A percentile compares a stretch with the other conserved stretches of the same genome.
Evolutionary conservation across 371 early-diverging fungal species (phyloP).

Genomic region (Lichtheimia corymbifera): DNA sequence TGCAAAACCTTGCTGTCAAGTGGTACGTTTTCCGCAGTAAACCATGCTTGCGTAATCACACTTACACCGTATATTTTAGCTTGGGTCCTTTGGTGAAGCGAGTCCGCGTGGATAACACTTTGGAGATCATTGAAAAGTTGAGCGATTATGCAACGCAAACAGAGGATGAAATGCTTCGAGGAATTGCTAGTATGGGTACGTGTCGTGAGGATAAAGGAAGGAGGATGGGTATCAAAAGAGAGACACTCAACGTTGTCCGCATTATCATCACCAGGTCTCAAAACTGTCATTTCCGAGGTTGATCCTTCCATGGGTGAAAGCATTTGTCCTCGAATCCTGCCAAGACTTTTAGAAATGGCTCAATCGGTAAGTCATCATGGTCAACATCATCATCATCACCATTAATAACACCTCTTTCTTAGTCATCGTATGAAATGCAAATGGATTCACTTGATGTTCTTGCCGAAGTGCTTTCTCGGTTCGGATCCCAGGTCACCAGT

Average conservation of each 20-base stretch:
- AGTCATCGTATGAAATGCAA: slow-evolving; percentile 70
- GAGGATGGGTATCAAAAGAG: not conserved
- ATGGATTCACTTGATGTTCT: slow-evolving; percentile 86
- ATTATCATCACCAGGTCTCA: slow-evolving; percentile 50
- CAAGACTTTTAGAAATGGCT: slow-evolving; percentile 51
- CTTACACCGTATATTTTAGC: slow-evolving; percentile 38
- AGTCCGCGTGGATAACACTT: slow-evolving; percentile 64
- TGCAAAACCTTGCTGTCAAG: slow-evolving; percentile 91
- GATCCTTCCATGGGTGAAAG: slow-evolving; percentile 41
- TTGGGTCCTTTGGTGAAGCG: slow-evolving; percentile 78
- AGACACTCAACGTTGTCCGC: not conserved
- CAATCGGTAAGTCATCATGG: slow-evolving; percentile 4
- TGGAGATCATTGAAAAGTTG: slow-evolving; percentile 70
- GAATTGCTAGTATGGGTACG: slow-evolving; percentile 80
- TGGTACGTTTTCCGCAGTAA: slow-evolving; percentile 50
- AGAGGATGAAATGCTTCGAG: slow-evolving; percentile 66
- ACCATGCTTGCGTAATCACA: not conserved
- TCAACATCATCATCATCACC: not conserved
- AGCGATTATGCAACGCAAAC: slow-evolving; percentile 56
- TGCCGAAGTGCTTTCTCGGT: slow-evolving; percentile 77
- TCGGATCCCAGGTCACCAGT: slow-evolving; percentile 62
- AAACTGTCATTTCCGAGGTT: slow-evolving; percentile 79
- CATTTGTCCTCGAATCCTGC: slow-evolving; percentile 63
- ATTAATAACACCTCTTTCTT: slow-evolving; percentile 9
- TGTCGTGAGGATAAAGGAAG: not conserved